Evolutionary conservation across 2,329 filamentous ascomycete genomes (phyloP).

Genomic region (Colletotrichum sp.): DNA sequence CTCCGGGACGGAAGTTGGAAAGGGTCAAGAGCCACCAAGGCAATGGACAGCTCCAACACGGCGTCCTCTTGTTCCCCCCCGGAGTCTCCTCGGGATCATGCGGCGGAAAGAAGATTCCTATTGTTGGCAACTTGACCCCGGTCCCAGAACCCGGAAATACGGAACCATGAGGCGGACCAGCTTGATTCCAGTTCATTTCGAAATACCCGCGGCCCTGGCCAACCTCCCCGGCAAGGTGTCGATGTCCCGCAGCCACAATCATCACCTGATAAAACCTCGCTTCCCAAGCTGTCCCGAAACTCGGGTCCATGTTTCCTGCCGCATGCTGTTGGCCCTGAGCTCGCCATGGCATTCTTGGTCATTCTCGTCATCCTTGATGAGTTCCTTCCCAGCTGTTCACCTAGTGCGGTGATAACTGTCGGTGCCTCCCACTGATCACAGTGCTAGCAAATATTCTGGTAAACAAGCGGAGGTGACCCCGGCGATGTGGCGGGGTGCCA

Average conservation of each 20-base stretch:
- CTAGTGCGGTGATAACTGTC: constrained; percentile 11
- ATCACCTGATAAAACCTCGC: not conserved
- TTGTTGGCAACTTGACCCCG: not conserved
- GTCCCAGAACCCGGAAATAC: not conserved
- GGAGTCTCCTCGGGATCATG: not conserved
- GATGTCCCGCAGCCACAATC: not conserved
- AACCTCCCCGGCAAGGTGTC: not conserved
- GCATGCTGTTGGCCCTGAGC: not conserved
- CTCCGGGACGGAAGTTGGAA: not conserved
- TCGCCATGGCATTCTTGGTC: not conserved
- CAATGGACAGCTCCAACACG: not conserved
- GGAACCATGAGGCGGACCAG: not conserved
- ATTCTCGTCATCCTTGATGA: not conserved
- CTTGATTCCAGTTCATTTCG: not conserved
- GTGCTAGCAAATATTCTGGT: constrained; percentile 12
- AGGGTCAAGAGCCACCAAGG: not conserved
- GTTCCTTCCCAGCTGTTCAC: not conserved
- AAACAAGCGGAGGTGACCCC: not conserved
- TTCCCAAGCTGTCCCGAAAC: not conserved
- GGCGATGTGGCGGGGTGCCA: not conserved
- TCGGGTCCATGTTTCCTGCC: not conserved
- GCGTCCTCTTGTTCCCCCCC: not conserved
- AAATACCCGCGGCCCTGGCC: not conserved
- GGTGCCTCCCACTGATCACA: constrained; percentile 15
- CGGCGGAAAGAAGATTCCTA: not conserved